Conservation (phyloP, 2,329 filamentous ascomycete genomes). For the Tothia fuscella region DNA sequence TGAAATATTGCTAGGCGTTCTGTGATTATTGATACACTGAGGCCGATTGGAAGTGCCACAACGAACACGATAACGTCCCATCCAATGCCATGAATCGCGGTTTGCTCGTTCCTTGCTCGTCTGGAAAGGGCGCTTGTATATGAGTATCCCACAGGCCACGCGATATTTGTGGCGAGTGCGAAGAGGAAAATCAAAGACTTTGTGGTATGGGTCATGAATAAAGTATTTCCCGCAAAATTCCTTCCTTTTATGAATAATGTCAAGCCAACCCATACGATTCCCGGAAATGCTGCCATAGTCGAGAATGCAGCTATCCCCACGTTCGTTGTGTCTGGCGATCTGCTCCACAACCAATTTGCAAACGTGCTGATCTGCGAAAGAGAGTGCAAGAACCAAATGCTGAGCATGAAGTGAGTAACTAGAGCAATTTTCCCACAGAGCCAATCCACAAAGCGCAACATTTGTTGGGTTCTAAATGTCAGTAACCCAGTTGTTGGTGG, state of each 20-base stretch:
- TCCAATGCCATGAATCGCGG: not conserved
- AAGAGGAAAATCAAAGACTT: too few relatives aligned
- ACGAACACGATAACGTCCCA: not conserved
- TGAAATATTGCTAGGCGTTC: not conserved
- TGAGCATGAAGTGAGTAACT: not conserved
- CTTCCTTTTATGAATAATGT: too few relatives aligned
- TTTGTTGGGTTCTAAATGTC: not conserved
- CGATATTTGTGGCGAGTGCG: too few relatives aligned
- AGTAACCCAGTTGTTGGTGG: not conserved
- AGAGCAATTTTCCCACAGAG: not conserved
- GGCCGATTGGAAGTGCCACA: not conserved
- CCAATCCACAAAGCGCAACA: not conserved
- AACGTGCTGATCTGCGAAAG: too few relatives aligned
- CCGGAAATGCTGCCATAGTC: too few relatives aligned
- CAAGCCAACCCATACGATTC: too few relatives aligned
- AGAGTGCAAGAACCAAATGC: too few relatives aligned
- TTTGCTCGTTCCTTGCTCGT: not conserved
- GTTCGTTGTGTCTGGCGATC: too few relatives aligned
- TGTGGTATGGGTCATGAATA: too few relatives aligned
- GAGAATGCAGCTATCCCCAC: too few relatives aligned
- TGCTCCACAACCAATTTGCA: too few relatives aligned
- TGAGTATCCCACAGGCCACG: not conserved
- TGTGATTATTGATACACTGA: not conserved
- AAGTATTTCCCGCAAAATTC: too few relatives aligned
- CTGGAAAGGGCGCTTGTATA: not conserved